Conservation (phyloP, 495 filamentous ascomycete genomes). For the Penicillium bovifimosum region DNA sequence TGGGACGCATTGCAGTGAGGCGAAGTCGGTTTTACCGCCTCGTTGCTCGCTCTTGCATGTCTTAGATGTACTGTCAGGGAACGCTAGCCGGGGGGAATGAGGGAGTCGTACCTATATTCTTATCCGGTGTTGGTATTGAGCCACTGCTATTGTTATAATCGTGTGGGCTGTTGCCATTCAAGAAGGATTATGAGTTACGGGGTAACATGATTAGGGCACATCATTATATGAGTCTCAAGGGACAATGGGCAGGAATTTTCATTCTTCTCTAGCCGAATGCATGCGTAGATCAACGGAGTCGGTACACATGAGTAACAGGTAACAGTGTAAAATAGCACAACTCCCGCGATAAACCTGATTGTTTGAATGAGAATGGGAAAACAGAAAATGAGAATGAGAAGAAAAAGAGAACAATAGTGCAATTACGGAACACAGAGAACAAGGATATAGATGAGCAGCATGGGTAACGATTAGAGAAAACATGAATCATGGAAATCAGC, state of each 20-base stretch:
- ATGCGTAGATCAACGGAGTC: background rate
- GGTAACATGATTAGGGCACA: background rate
- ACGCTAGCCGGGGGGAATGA: background rate
- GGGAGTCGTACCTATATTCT: no score
- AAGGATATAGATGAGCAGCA: background rate
- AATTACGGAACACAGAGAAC: background rate
- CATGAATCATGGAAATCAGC: constrained; percentile 5
- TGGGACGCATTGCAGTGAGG: constrained; percentile 43
- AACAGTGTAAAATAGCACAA: background rate
- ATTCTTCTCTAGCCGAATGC: background rate
- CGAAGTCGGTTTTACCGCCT: constrained; percentile 20
- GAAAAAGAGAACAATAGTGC: background rate
- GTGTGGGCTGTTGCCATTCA: background rate
- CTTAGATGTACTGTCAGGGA: constrained; percentile 1
- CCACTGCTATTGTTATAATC: background rate
- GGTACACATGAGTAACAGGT: background rate
- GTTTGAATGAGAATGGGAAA: no score
- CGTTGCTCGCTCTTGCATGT: constrained; percentile 12
- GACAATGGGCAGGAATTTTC: no score
- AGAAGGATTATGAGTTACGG: background rate
- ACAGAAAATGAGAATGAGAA: no score
- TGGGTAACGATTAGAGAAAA: background rate
- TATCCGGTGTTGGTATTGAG: no score
- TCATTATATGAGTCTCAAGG: background rate
- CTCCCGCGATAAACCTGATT: background rate